Percentiles rank a stretch among this genome's conserved stretches.
phyloP scores from a whole-genome alignment of 306 rosid species.

The Cucumis sativus region DNA sequence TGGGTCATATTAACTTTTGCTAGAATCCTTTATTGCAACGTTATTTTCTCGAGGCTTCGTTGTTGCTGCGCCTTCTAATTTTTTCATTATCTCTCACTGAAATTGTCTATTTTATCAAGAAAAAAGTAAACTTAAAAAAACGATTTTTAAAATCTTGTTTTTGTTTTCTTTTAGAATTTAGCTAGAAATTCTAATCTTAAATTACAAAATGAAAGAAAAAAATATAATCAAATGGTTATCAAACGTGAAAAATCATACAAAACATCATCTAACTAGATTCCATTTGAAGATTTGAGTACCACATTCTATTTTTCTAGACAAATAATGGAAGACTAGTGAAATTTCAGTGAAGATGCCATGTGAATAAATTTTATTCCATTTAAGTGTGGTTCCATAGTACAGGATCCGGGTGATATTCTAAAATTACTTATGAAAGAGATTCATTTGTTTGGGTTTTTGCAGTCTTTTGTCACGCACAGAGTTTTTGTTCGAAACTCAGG shows the following conservation, averaged over 20 bases:
- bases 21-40: too few species aligned
- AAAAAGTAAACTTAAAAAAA: too few species aligned
- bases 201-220: too few species aligned
- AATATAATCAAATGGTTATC: background rate
- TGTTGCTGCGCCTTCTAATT: too few species aligned
- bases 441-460: slow-evolving; percentile 19
- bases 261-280: background rate
- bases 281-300: background rate
- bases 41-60: too few species aligned
- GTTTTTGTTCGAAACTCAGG: slow-evolving; percentile 63
- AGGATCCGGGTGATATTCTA: background rate
- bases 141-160: too few species aligned
- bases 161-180: too few species aligned
- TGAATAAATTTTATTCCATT: background rate
- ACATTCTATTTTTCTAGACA: too few species aligned
- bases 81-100: too few species aligned
- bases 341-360: background rate
- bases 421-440: background rate
- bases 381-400: background rate
- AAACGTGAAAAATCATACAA: background rate
- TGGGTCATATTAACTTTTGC: too few species aligned
- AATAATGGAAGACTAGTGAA: background rate
- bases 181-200: too few species aligned
- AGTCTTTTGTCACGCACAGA: slow-evolving; percentile 82
- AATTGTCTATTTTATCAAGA: too few species aligned